Percentiles rank a stretch among this genome's conserved stretches.
Conservation (phyloP, 2,329 filamentous ascomycete genomes). For the Davidsoniella neocaledoniae region DNA sequence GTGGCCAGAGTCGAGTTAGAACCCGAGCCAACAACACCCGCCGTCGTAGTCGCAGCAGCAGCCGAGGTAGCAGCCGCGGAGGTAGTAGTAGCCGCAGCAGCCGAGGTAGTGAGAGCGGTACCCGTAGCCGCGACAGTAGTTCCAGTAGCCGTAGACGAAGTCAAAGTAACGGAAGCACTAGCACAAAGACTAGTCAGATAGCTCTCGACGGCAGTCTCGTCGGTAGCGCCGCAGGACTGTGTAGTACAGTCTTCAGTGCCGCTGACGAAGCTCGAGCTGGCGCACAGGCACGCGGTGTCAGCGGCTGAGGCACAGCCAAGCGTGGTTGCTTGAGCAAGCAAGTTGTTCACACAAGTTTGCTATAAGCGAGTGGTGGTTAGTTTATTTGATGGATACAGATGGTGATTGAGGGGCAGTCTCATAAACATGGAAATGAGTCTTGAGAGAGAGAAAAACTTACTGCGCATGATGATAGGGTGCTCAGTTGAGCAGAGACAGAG, state of each 20-base stretch:
- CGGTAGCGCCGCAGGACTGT: constrained; percentile 15
- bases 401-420: no score
- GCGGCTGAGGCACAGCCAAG: constrained; percentile 14
- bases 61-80: neutral
- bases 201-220: constrained; percentile 17
- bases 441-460: constrained; percentile 2
- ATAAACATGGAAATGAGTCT: neutral
- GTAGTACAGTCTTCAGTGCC: constrained; percentile 27
- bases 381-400: neutral
- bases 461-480: constrained; percentile 8
- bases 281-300: constrained; percentile 25
- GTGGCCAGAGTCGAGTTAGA: constrained; percentile 10
- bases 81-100: neutral
- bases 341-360: constrained; percentile 12
- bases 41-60: neutral
- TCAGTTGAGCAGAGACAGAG: constrained; percentile 7
- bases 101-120: neutral
- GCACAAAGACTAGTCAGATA: constrained; percentile 18
- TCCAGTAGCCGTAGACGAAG: neutral
- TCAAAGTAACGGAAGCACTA: constrained; percentile 14
- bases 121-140: constrained; percentile 5
- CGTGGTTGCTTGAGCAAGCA: constrained; percentile 8
- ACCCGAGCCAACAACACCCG: constrained; percentile 5
- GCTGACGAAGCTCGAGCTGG: constrained; percentile 19
- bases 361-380: neutral